Percentiles rank a stretch among this genome's conserved stretches.
phyloP scores from a whole-genome alignment of 768 basidiomycete species.

The Leccinellum luteum region DNA sequence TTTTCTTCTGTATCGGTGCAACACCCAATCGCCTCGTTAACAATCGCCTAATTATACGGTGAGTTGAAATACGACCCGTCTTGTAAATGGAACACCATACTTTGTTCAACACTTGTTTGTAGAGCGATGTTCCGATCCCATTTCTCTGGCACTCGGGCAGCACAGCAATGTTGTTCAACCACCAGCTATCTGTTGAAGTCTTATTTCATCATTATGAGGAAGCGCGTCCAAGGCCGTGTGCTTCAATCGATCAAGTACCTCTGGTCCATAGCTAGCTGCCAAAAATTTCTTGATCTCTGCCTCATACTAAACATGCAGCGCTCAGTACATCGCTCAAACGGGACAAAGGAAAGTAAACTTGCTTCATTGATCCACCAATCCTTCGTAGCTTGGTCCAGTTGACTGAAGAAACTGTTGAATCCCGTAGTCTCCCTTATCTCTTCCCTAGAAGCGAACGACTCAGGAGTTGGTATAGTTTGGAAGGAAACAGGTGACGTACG shows the following conservation, averaged over 20 bases:
- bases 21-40: neutral
- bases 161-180: constrained; percentile 2
- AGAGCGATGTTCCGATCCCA: constrained; percentile 1
- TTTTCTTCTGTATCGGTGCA: constrained; percentile 2
- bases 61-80: neutral
- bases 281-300: neutral
- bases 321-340: neutral
- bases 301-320: neutral
- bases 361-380: constrained; percentile 4
- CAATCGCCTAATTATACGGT: neutral
- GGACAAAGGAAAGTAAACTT: neutral
- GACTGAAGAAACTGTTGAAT: neutral
- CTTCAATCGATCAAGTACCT: neutral
- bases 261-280: neutral
- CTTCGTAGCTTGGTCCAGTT: neutral
- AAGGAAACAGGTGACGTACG: neutral
- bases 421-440: neutral
- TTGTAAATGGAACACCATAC: neutral
- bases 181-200: neutral
- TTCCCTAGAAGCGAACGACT: no score
- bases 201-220: neutral
- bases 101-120: neutral
- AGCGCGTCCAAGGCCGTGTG: no score
- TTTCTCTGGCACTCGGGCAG: neutral
- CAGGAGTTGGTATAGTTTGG: no score